Conservation (phyloP, 345 rosid genomes). For the Geranium brycei region DNA sequence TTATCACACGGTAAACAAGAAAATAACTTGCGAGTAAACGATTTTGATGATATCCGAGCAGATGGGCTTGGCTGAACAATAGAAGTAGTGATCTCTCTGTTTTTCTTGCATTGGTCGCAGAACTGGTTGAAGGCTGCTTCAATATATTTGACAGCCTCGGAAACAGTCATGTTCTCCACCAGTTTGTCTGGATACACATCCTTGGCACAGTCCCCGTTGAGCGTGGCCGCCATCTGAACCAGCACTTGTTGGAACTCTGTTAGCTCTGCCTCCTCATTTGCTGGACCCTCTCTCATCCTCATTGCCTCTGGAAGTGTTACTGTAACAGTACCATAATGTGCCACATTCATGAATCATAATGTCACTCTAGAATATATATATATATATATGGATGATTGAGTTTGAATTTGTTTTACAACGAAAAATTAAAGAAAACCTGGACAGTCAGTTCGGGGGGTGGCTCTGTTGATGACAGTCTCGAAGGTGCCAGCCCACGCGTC, state of each 20-base stretch:
- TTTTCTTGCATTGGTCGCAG: constrained; percentile 27
- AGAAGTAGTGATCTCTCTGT: constrained; percentile 15
- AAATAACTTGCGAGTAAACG: constrained; percentile 17
- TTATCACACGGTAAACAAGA: constrained; percentile 35
- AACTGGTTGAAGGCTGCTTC: constrained; percentile 32
- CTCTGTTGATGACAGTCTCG: constrained; percentile 41
- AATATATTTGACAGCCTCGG: constrained; percentile 37
- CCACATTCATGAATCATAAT: too few relatives aligned
- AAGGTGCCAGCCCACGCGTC: constrained; percentile 89
- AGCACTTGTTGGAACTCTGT: constrained; percentile 63
- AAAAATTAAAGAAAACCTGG: constrained; percentile 36
- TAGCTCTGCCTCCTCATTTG: constrained; percentile 33
- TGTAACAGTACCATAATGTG: constrained; percentile 6
- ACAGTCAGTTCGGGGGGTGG: constrained; percentile 53
- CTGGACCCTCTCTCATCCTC: constrained; percentile 22
- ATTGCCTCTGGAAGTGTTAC: constrained; percentile 35
- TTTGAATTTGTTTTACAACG: background rate
- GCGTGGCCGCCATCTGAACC: constrained; percentile 45
- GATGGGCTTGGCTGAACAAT: constrained; percentile 10
- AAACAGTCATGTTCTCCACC: constrained; percentile 46
- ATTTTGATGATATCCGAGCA: constrained; percentile 4
- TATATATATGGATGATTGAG: background rate
- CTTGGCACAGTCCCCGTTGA: constrained; percentile 45
- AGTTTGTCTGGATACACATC: constrained; percentile 37
- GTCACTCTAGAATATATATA: too few relatives aligned